phyloP scores from a whole-genome alignment of 257 asterid species.

The Nicotiana otophora region DNA sequence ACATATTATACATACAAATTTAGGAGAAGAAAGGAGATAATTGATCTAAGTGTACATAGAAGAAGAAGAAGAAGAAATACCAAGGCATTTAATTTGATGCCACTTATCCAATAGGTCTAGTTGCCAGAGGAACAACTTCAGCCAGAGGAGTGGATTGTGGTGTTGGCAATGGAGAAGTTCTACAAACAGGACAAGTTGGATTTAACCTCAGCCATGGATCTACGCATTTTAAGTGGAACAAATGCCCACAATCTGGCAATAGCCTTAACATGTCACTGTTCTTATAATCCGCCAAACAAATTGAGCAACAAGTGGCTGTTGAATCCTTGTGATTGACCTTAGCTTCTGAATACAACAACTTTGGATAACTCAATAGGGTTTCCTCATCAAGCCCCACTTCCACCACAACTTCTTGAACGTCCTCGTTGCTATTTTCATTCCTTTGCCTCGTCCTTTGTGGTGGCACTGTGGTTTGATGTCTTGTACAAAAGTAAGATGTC shows the following conservation, averaged over 20 bases:
- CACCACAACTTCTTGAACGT: conserved; percentile 4
- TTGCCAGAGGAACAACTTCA: conserved; percentile 72
- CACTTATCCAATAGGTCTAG: conserved; percentile 43
- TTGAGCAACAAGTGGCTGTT: conserved; percentile 63
- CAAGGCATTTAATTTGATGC: not conserved
- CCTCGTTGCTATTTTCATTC: not conserved
- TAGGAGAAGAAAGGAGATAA: not conserved
- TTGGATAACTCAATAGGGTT: conserved; percentile 60
- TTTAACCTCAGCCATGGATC: conserved; percentile 85
- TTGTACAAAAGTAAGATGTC: conserved; percentile 77
- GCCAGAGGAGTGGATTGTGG: conserved; percentile 76
- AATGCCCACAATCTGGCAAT: conserved; percentile 82
- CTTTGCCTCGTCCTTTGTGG: conserved; percentile 14
- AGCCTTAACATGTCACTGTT: conserved; percentile 44
- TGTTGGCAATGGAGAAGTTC: conserved; percentile 81
- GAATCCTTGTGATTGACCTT: conserved; percentile 46
- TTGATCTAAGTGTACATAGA: not conserved
- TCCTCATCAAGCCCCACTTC: conserved; percentile 72
- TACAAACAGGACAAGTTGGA: conserved; percentile 90
- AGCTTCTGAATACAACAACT: conserved; percentile 56
- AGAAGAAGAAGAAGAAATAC: not conserved
- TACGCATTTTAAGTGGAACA: conserved; percentile 72
- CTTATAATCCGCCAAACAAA: conserved; percentile 78
- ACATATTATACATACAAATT: not conserved
- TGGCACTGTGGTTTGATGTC: conserved; percentile 23